Base-by-base conservation (phyloP, 2,329 filamentous ascomycete species). In the Drechslerella dactyloides region DNA sequence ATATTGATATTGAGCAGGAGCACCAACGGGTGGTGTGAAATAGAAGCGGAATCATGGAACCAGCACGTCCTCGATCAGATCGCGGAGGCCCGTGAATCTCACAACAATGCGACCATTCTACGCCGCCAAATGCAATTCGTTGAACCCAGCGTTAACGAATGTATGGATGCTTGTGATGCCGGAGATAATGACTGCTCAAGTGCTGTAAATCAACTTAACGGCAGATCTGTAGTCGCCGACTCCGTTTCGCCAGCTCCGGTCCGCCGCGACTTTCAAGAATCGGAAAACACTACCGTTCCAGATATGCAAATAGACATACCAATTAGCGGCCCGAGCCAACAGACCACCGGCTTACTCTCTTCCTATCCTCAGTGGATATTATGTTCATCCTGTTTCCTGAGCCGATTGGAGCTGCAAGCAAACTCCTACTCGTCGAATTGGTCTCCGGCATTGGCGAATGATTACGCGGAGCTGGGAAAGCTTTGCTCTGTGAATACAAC, bases 321-420 rank as follows among this genome's bases (percentile, higher is more conserved):
- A 48, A 23, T 23, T 48, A 8, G 11, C 21, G 10, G 50, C 2
- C 56, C 56, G 15, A 51, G 44, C 21, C 1, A 42, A 21, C 44
- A 61, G 19, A 53, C 57, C 10, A 61, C 57, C 3, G 48, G 57
- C 6, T 11, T 61, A 10, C 33, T 61, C 7, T 42, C 57, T 17
- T 46, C 57, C 17, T 61, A 61, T n/a, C 57, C 57, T n/a, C 37
- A 53, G 30, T 40, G 13, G 30, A 13, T 61, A 1, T 37, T 61
- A 37, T 61, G 57, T 21, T 61, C 57, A 1, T 61, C 57, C n/a
- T 61, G 57, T 35, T 61, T 61, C 48, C 27, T 61, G 10, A 46
- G 52, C 19, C 27, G 57, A 10, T 17, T 61, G 33, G 57, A 6
- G 19, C n/a, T 61, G 5, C 57, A 61, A 23, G 57, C 57, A 10